These are phyloP conservation scores for Acorus gramineus DNA, from an alignment of 106 monocot species.

Conservation along the genomic window DNA sequence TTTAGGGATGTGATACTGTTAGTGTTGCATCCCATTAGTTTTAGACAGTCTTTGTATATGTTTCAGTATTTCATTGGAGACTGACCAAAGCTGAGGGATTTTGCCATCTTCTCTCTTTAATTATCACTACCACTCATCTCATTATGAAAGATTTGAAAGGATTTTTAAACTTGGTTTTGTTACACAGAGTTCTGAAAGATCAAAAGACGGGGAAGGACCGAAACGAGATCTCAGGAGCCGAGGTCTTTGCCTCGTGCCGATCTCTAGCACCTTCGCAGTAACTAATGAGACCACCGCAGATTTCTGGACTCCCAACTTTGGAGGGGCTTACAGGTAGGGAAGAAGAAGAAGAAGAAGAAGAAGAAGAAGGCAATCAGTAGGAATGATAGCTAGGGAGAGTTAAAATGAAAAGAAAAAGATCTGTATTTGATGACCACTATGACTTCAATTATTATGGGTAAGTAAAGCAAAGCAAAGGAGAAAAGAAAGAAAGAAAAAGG, in stretches of 20 bases:
- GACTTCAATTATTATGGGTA: no score
- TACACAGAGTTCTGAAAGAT: slow-evolving; percentile 24
- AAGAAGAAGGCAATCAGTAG: not conserved
- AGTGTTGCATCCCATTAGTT: no score
- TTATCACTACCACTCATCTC: no score
- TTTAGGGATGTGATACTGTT: no score
- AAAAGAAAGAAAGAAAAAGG: no score
- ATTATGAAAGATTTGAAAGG: no score
- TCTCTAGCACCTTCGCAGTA: slow-evolving; percentile 45
- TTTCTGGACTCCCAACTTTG: slow-evolving; percentile 58
- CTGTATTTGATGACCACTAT: not conserved
- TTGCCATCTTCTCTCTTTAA: no score
- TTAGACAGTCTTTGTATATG: no score
- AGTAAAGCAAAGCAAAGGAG: no score
- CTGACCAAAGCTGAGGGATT: no score
- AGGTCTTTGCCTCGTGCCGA: slow-evolving; percentile 59
- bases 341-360: not conserved
- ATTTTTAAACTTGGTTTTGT: not conserved
- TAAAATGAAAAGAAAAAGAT: not conserved
- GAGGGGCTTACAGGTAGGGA: slow-evolving; percentile 28
- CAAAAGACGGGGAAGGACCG: slow-evolving; percentile 18
- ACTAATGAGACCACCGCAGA: slow-evolving; percentile 40
- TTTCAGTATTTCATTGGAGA: no score
- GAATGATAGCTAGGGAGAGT: not conserved
- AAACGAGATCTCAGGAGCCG: slow-evolving; percentile 44